These are phyloP conservation scores for Talaromyces ruber DNA, from an alignment of 495 filamentous ascomycete genomes.

Conservation along the genomic window DNA sequence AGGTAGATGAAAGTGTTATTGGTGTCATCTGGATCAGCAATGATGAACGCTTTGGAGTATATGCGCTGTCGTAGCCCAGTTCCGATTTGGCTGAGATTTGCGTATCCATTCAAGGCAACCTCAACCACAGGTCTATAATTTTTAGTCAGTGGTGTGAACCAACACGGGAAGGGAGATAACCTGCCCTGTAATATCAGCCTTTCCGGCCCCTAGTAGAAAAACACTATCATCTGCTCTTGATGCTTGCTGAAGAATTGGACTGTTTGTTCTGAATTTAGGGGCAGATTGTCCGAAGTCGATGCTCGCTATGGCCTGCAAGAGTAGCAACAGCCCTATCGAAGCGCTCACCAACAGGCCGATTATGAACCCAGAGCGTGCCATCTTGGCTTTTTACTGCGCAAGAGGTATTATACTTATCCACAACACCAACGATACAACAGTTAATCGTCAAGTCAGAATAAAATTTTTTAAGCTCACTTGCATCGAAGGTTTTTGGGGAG, in stretches of 20 bases:
- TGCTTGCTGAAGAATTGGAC: background rate
- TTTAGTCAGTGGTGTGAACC: background rate
- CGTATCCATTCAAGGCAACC: constrained; percentile 89
- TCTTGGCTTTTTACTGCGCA: background rate
- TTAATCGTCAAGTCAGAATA: background rate
- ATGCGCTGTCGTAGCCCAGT: constrained; percentile 83
- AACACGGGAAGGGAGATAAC: constrained; percentile 24
- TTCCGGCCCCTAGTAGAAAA: constrained; percentile 85
- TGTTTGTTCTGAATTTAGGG: background rate
- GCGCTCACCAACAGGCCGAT: constrained; percentile 1
- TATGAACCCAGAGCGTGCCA: background rate
- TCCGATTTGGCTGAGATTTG: constrained; percentile 76
- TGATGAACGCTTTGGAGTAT: constrained; percentile 85
- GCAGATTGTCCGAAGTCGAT: background rate
- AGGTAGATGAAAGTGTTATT: constrained; percentile 79
- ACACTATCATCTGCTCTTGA: constrained; percentile 27
- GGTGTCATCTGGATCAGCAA: constrained; percentile 58
- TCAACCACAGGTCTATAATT: constrained; percentile 72
- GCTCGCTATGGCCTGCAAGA: background rate
- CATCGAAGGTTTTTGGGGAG: too few relatives aligned
- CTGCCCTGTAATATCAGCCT: constrained; percentile 90
- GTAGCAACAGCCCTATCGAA: background rate
- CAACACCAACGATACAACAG: background rate
- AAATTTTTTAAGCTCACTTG: too few relatives aligned
- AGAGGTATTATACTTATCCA: background rate